A percentile compares a stretch with the other conserved stretches of the same genome.
Evolutionary conservation across 192 early-diverging fungal species (phyloP).

Genomic region (Linnemannia schmuckeri): DNA sequence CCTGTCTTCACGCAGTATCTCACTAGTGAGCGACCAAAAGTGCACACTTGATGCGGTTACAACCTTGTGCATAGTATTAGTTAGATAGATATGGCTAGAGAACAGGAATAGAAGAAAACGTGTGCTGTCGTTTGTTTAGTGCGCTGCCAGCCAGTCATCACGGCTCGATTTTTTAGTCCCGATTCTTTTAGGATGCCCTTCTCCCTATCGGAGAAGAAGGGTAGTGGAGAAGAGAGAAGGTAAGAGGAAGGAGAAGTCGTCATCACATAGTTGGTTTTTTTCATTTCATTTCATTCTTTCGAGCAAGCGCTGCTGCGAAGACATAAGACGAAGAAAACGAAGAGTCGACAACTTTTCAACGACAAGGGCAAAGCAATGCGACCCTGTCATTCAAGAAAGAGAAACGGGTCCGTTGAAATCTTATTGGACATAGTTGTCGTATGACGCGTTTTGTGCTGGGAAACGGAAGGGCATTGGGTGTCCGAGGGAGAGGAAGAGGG

Average conservation of each 20-base stretch:
- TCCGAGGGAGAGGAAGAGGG: neutral
- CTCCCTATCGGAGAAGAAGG: neutral
- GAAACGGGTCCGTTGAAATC: neutral
- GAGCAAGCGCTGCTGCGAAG: too few species aligned
- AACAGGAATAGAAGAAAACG: too few species aligned
- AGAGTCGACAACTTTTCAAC: too few species aligned
- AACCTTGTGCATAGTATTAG: too few species aligned
- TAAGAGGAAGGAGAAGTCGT: neutral
- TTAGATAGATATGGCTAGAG: too few species aligned
- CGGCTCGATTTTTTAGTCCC: neutral
- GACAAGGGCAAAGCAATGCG: neutral
- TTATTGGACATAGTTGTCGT: neutral
- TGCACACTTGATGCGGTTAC: too few species aligned
- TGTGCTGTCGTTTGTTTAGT: neutral
- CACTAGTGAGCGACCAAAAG: too few species aligned
- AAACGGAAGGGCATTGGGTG: neutral
- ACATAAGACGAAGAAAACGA: too few species aligned
- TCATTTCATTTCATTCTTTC: neutral
- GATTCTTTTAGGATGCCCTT: neutral
- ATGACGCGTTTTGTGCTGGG: slow-evolving; percentile 4
- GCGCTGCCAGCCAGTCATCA: neutral
- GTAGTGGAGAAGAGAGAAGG: neutral
- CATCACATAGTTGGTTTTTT: neutral
- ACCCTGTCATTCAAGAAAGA: neutral
- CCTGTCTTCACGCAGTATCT: too few species aligned